phyloP scores from a whole-genome alignment of 306 rosid species.

The Castanospermum australe region DNA sequence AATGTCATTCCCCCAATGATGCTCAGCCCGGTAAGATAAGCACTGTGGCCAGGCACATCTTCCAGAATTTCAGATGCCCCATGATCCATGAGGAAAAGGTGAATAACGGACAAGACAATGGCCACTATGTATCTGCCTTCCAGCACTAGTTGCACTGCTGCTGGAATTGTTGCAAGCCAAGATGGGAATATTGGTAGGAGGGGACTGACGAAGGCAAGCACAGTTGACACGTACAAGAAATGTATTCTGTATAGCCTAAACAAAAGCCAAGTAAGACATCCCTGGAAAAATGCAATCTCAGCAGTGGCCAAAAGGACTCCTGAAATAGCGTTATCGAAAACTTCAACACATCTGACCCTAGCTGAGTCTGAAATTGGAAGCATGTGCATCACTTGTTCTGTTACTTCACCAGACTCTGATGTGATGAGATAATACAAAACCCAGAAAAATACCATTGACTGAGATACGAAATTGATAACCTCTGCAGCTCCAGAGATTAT shows the following conservation, averaged over 20 bases:
- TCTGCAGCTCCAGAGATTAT: constrained; percentile 78
- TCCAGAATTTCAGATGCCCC: constrained; percentile 71
- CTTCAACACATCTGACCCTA: constrained; percentile 67
- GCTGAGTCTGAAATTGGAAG: constrained; percentile 64
- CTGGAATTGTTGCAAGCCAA: constrained; percentile 77
- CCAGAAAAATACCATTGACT: constrained; percentile 73
- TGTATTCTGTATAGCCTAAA: constrained; percentile 66
- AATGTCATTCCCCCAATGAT: constrained; percentile 88
- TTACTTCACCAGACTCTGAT: constrained; percentile 82
- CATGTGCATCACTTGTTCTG: constrained; percentile 75
- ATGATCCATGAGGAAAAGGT: constrained; percentile 70
- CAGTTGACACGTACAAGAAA: constrained; percentile 78
- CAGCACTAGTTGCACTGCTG: constrained; percentile 61
- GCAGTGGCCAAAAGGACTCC: constrained; percentile 92
- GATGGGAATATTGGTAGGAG: constrained; percentile 68
- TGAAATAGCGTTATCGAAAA: constrained; percentile 71
- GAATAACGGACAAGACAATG: constrained; percentile 45
- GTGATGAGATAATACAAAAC: constrained; percentile 80
- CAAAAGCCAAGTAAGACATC: constrained; percentile 87
- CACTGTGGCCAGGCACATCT: constrained; percentile 74
- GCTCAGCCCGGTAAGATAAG: constrained; percentile 80
- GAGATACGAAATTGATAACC: constrained; percentile 77
- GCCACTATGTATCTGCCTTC: constrained; percentile 76
- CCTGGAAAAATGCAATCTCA: constrained; percentile 76
- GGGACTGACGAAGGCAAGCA: constrained; percentile 67